phyloP scores from a whole-genome alignment of 2,329 filamentous ascomycete species.

The Fusarium incarnatum region DNA sequence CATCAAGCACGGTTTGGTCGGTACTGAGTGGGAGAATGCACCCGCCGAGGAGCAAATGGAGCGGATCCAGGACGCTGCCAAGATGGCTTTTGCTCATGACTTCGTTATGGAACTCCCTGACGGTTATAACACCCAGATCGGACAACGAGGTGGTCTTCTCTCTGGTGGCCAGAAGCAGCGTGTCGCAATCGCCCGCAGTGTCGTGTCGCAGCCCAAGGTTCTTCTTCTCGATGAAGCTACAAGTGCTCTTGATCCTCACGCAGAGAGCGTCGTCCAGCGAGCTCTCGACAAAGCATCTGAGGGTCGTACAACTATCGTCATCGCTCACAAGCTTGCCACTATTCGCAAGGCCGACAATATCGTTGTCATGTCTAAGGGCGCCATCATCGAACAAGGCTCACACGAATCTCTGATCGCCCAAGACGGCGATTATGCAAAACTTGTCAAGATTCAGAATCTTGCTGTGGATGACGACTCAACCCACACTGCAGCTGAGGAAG shows the following conservation, averaged over 20 bases:
- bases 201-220: constrained; percentile 69
- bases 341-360: constrained; percentile 50
- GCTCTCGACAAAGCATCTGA: constrained; percentile 65
- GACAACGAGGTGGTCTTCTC: constrained; percentile 71
- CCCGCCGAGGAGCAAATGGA: constrained; percentile 56
- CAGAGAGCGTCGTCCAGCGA: constrained; percentile 62
- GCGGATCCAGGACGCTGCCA: constrained; percentile 60
- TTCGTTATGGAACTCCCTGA: constrained; percentile 62
- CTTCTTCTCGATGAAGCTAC: constrained; percentile 76
- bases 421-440: constrained; percentile 61
- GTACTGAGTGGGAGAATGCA: constrained; percentile 54
- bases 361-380: constrained; percentile 46
- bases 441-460: constrained; percentile 60
- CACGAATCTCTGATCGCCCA: constrained; percentile 64
- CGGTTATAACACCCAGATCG: constrained; percentile 67
- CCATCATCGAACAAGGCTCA: constrained; percentile 46
- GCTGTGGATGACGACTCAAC: constrained; percentile 42
- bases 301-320: constrained; percentile 70
- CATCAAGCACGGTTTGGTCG: constrained; percentile 62
- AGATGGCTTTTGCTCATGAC: constrained; percentile 62
- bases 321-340: constrained; percentile 67
- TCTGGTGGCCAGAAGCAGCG: constrained; percentile 76
- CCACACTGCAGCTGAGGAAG: constrained; percentile 42
- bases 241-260: constrained; percentile 60
- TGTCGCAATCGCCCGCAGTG: constrained; percentile 72